Conservation (phyloP, 495 filamentous ascomycete genomes). For the Penicillium subrubescens region DNA sequence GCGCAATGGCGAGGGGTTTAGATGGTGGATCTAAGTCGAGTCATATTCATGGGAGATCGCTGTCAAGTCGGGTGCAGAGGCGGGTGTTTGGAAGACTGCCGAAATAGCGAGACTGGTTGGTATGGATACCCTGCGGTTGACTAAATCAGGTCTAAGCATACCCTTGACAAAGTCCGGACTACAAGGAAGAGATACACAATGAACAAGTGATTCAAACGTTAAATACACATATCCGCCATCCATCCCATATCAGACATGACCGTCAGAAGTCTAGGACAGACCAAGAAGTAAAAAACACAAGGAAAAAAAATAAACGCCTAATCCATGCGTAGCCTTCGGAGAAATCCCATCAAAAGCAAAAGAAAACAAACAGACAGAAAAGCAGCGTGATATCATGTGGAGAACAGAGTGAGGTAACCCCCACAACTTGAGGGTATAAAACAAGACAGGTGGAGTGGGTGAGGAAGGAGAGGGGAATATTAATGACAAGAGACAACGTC, state of each 20-base stretch:
- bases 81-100: not conserved
- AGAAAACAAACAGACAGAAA: conserved; percentile 24
- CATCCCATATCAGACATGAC: conserved; percentile 28
- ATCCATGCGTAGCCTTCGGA: conserved; percentile 45
- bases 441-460: conserved; percentile 30
- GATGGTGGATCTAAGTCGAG: not conserved
- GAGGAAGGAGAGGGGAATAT: conserved; percentile 16
- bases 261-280: conserved; percentile 21
- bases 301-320: conserved; percentile 38
- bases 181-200: conserved; percentile 6
- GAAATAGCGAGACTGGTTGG: not conserved
- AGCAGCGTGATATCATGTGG: conserved; percentile 30
- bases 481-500: conserved; percentile 27
- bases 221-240: conserved; percentile 35
- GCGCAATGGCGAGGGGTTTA: not conserved
- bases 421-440: conserved; percentile 31
- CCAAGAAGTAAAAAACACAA: conserved; percentile 16
- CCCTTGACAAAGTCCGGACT: not conserved
- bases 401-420: conserved; percentile 16
- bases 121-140: no score
- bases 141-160: not conserved
- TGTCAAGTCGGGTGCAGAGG: not conserved
- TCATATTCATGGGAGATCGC: not conserved
- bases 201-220: conserved; percentile 26
- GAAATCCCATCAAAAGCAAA: conserved; percentile 37